Conservation (phyloP, 73 alveolate genomes). For the Paramecium primaurelia region DNA sequence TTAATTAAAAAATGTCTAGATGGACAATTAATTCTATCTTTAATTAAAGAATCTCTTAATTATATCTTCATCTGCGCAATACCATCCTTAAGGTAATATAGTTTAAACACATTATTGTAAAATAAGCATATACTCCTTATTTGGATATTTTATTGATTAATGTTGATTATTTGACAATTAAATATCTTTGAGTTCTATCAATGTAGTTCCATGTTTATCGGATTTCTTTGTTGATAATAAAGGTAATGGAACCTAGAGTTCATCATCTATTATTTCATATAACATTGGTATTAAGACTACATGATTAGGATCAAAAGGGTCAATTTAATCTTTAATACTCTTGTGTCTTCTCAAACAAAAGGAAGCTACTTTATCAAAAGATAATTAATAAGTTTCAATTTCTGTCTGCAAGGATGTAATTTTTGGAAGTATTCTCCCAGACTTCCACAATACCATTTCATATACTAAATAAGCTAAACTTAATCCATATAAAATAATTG, state of each 20-base stretch:
- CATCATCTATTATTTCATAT: not conserved
- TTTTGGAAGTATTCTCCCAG: not conserved
- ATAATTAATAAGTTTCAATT: not conserved
- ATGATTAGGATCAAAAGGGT: not conserved
- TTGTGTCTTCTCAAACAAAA: not conserved
- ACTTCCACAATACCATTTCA: not conserved
- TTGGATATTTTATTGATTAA: not conserved
- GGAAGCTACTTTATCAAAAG: not conserved
- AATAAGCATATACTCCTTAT: not conserved
- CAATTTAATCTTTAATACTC: not conserved
- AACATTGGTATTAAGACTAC: not conserved
- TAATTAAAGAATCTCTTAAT: not conserved
- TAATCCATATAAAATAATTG: not conserved
- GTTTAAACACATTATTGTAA: not conserved
- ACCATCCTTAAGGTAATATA: not conserved
- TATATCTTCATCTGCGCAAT: not conserved
- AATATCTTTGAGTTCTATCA: not conserved
- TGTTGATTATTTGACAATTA: not conserved
- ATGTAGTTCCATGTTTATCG: not conserved
- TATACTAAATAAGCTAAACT: slow-evolving; percentile 29
- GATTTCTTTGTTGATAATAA: not conserved
- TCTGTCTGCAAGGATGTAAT: not conserved
- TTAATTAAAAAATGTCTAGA: not conserved
- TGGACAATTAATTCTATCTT: not conserved
- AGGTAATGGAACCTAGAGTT: not conserved